Evolutionary conservation across 192 early-diverging fungal species (phyloP).

Genomic region (Lunasporangiospora selenospora): DNA sequence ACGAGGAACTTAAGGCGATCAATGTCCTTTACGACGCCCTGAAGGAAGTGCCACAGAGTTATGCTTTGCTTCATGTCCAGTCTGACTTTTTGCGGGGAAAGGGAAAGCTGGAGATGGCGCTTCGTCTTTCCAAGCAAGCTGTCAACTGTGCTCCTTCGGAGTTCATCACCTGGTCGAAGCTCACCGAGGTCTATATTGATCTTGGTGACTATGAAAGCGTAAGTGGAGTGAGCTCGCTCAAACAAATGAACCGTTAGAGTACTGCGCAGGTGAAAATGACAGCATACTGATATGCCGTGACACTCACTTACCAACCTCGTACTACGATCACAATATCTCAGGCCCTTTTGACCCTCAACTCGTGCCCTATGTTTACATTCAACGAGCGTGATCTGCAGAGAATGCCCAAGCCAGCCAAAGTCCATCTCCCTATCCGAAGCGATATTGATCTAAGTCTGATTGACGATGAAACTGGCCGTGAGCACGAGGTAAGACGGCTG

Average conservation of each 20-base stretch:
- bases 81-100: constrained; percentile 79
- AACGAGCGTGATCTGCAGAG: constrained; percentile 87
- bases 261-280: too few relatives aligned
- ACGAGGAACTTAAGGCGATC: constrained; percentile 95
- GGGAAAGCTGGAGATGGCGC: constrained; percentile 74
- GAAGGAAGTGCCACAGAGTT: constrained; percentile 79
- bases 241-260: too few relatives aligned
- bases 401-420: constrained; percentile 88
- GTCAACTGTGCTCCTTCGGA: constrained; percentile 96
- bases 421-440: constrained; percentile 87
- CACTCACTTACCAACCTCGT: too few relatives aligned
- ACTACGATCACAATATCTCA: constrained; percentile 29
- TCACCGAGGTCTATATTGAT: constrained; percentile 94
- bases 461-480: constrained; percentile 65
- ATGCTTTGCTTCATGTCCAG: constrained; percentile 88
- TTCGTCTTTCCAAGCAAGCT: constrained; percentile 90
- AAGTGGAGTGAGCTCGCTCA: too few relatives aligned
- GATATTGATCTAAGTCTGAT: constrained; percentile 71
- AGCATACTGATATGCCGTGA: too few relatives aligned
- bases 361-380: constrained; percentile 99
- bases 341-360: constrained; percentile 95
- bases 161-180: constrained; percentile 94
- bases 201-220: constrained; percentile 83
- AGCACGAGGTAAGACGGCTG: constrained; percentile 52
- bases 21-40: constrained; percentile 85